These are phyloP conservation scores for Gynandropsis gynandra DNA, from an alignment of 345 rosid species.

Conservation along the genomic window DNA sequence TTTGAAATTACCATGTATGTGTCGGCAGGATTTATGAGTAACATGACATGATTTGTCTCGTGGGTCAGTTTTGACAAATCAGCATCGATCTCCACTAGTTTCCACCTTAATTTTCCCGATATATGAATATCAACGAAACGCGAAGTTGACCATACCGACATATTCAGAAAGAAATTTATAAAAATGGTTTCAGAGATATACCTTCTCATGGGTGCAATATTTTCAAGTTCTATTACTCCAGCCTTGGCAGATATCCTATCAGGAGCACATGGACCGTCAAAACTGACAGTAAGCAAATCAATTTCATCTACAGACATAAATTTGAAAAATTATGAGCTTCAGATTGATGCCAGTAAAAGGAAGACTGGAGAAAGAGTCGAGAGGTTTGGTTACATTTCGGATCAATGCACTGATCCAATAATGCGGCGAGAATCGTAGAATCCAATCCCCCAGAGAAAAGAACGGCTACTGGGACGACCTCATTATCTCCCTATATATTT, in stretches of 20 bases:
- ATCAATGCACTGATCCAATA: slow-evolving; percentile 72
- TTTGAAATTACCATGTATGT: slow-evolving; percentile 67
- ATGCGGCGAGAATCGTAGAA: slow-evolving; percentile 90
- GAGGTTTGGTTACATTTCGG: slow-evolving; percentile 42
- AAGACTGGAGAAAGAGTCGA: neutral
- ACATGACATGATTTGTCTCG: slow-evolving; percentile 67
- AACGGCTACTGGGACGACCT: slow-evolving; percentile 64
- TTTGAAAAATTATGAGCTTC: slow-evolving; percentile 4
- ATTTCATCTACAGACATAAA: slow-evolving; percentile 52
- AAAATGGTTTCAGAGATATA: slow-evolving; percentile 13
- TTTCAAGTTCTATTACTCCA: slow-evolving; percentile 64
- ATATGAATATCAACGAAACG: slow-evolving; percentile 1
- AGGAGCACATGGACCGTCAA: slow-evolving; percentile 84
- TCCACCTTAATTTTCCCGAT: slow-evolving; percentile 60
- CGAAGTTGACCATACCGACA: neutral
- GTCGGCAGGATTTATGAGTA: slow-evolving; percentile 80
- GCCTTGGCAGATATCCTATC: slow-evolving; percentile 80
- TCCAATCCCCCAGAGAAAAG: slow-evolving; percentile 96
- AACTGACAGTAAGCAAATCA: slow-evolving; percentile 88
- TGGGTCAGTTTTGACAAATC: slow-evolving; percentile 54
- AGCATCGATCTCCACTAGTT: slow-evolving; percentile 83
- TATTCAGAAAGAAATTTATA: neutral
- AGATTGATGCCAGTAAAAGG: neutral
- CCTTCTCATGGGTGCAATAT: slow-evolving; percentile 74
- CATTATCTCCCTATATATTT: slow-evolving; percentile 39